phyloP scores from a whole-genome alignment of 1,139 yeast genomes.

The Saccharomyces hybrid region DNA sequence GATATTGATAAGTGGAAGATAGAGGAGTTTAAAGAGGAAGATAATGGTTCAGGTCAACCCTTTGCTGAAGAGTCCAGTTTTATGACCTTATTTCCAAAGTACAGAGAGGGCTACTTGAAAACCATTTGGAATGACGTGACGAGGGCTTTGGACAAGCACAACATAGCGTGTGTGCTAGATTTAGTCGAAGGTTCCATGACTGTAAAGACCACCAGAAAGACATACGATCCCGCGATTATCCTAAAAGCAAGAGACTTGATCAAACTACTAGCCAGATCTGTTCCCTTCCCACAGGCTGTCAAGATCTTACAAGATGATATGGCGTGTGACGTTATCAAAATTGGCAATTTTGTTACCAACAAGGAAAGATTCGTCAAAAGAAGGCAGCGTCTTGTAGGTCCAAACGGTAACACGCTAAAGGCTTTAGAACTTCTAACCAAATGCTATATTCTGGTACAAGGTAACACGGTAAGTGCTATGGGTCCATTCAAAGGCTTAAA shows the following conservation, averaged over 20 bases:
- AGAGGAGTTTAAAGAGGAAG: conserved; percentile 86
- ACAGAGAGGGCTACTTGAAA: conserved; percentile 84
- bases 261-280: conserved; percentile 89
- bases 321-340: conserved; percentile 94
- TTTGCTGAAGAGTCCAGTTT: conserved; percentile 93
- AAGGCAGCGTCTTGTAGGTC: conserved; percentile 94
- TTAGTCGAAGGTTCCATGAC: conserved; percentile 97
- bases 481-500: conserved; percentile 93
- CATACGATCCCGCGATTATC: conserved; percentile 91
- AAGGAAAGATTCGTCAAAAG: conserved; percentile 93
- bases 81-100: conserved; percentile 92
- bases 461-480: conserved; percentile 95
- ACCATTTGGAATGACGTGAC: conserved; percentile 94
- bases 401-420: conserved; percentile 91
- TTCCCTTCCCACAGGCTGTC: conserved; percentile 94
- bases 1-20: conserved; percentile 91
- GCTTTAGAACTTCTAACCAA: conserved; percentile 89
- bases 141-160: conserved; percentile 60
- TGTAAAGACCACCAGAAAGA: conserved; percentile 89
- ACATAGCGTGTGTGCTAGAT: conserved; percentile 75
- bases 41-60: conserved; percentile 75
- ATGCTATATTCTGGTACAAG: conserved; percentile 93
- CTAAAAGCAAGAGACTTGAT: conserved; percentile 92
- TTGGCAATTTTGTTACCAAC: conserved; percentile 80
- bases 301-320: conserved; percentile 85